Conservation (phyloP, 2,329 filamentous ascomycete species). For the Botryotinia globosa region DNA sequence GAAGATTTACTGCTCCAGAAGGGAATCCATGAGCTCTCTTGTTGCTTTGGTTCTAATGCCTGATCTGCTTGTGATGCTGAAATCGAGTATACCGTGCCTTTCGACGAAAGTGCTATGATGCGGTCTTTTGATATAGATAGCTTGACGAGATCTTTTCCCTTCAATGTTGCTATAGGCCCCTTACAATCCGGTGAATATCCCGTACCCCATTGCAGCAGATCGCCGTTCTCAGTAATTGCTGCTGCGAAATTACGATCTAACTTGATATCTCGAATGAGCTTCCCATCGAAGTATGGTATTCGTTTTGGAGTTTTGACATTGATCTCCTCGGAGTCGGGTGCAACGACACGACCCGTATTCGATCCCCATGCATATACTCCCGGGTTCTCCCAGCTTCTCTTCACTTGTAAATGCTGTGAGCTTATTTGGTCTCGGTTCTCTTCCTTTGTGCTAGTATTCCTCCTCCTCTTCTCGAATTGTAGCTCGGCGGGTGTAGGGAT, state of each 20-base stretch:
- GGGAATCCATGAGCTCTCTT: conserved; percentile 67
- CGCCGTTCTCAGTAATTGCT: conserved; percentile 82
- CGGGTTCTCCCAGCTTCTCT: conserved; percentile 75
- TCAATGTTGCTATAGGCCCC: conserved; percentile 68
- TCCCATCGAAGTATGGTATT: conserved; percentile 78
- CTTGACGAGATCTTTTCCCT: conserved; percentile 75
- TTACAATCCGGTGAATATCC: conserved; percentile 65
- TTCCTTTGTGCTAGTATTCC: conserved; percentile 59
- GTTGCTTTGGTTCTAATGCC: conserved; percentile 57
- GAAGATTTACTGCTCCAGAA: conserved; percentile 61
- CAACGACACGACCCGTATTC: conserved; percentile 80
- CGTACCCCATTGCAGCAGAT: conserved; percentile 87
- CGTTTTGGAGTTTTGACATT: conserved; percentile 77
- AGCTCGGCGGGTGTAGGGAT: conserved; percentile 48
- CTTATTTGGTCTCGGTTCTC: conserved; percentile 74
- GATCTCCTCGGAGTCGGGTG: conserved; percentile 73
- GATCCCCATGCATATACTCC: conserved; percentile 94
- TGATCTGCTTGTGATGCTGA: conserved; percentile 75
- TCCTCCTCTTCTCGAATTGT: conserved; percentile 65
- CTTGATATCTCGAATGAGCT: conserved; percentile 83
- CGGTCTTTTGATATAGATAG: conserved; percentile 78
- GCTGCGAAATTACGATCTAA: conserved; percentile 78
- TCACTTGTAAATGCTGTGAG: conserved; percentile 84
- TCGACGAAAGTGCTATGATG: conserved; percentile 72
- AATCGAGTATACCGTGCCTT: conserved; percentile 79